These are phyloP conservation scores for Pestalotiopsis sp. DNA, from an alignment of 2,329 filamentous ascomycete genomes.

Conservation along the genomic window DNA sequence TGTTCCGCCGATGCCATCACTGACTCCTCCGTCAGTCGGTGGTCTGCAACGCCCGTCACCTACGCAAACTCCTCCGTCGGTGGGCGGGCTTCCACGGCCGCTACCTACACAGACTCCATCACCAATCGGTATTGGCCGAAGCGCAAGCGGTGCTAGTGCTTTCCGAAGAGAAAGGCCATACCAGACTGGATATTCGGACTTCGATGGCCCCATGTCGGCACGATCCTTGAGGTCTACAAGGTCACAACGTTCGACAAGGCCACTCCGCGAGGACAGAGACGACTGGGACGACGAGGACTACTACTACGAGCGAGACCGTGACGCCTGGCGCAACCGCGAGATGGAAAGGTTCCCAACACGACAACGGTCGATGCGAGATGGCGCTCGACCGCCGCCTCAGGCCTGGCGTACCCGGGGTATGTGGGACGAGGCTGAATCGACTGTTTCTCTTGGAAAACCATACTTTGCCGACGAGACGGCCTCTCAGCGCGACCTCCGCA, in stretches of 20 bases:
- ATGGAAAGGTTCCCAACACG: background rate
- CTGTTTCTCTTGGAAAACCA: background rate
- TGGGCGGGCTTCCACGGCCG: background rate
- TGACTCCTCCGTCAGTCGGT: background rate
- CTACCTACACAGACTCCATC: background rate
- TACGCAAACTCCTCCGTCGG: background rate
- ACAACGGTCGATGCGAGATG: conserved; percentile 1
- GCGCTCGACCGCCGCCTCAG: conserved; percentile 1
- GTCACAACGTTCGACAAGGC: background rate
- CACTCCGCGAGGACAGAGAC: conserved; percentile 9
- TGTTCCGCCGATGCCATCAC: background rate
- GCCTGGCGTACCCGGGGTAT: conserved; percentile 2
- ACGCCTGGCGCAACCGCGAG: conserved; percentile 8
- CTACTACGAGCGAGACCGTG: conserved; percentile 9
- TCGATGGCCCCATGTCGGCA: conserved; percentile 1
- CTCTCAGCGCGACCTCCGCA: background rate
- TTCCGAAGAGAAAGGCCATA: background rate
- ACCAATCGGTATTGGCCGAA: background rate
- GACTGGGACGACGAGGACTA: conserved; percentile 14
- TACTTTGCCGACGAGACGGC: conserved; percentile 7
- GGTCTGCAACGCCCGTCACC: background rate
- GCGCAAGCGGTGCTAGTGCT: background rate
- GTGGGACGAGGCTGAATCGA: background rate
- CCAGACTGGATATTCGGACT: conserved; percentile 6
- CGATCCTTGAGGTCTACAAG: conserved; percentile 9